Base-by-base conservation (phyloP, 1,139 yeast species). In the Saccharomyces hybrid region DNA sequence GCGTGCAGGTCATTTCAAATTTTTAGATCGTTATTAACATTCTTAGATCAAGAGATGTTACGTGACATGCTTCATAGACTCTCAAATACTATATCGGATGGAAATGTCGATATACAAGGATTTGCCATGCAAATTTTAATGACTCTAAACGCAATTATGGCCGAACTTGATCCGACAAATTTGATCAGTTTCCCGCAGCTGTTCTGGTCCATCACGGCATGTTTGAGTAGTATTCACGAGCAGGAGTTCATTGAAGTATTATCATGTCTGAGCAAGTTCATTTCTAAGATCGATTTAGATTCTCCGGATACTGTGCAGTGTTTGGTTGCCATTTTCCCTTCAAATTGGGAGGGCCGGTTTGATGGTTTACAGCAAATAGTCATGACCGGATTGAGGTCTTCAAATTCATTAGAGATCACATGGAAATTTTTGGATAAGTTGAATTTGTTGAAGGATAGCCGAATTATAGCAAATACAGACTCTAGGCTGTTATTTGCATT, bases 1-100 rank as follows among this genome's bases (percentile, higher is more conserved):
- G 99, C 99, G 0, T 93, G 99, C 63, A 80, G 99, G 32, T 90
- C 98, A 0, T 93, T 95, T 70, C 99, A 95, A 68, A 79, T 90
- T 0, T 93, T 91, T 72, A 76, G 99, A 51, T 88, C 96, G 4
- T 72, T 93, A 52, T 73, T 90, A 14, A 80, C 88, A 13, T 83
- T 85, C 61, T 74, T 93, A 59, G 97, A 93, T 66, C 93, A 87
- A 66, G 78, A 81, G 13, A 93, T 93, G 97, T 76, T 95, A 54
- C 83, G 89, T 52, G 98, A 91, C 71, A 89, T 95, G 97, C 76
- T 95, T 32, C 96, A 93, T 54, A 79, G 99, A 56, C 76, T 95
- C 48, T 89, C 97, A 0, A 91, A 90, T 63, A 95, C 99, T 0
- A 86, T 95, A 14, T 83, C 97, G 0, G 99, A 95, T 69, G 88